Evolutionary conservation across 352 stramenopile genomes (phyloP), one percentile per base, ranked within the genome.

Genomic region (Pythium plurisporium): DNA sequence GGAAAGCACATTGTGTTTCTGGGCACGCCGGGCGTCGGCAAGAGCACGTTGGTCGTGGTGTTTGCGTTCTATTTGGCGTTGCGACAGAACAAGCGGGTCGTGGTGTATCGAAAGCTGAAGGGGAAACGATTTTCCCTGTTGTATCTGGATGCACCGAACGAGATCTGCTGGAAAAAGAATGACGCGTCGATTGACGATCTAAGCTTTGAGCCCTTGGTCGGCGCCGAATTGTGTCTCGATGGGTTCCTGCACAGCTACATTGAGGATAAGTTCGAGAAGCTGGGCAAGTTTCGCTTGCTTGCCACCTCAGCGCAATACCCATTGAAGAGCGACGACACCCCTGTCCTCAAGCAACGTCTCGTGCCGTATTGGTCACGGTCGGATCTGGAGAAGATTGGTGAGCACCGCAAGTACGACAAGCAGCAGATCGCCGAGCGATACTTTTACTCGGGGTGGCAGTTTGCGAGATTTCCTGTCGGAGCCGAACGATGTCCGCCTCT

Each of bases 41-140:
- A 70, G 44, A 67, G 61, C 44, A 70, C 64, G 52, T 42, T 70
- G 56, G 47, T 73, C 30, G 60, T 69, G 65, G 43, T 69, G 50
- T 61, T 72, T 44, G 59, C 64, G 50, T 63, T 68, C 40, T 72
- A 63, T 26, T 59, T 69, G 55, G 59, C 59, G 9, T 43, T 72
- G 54, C 22, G 29, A 30, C 59, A 65, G 59, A 17, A 62, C 59
- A 72, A 72, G 50, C 55, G 59, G 15, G 64, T 72, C 43, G 55
- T 69, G 9, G 59, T 72, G 54, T 72, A 69, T 50, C 54, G 55
- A 46, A 69, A 68, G 59, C 9, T 15, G 9, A 38, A 38, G 33
- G 33, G 33, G 15, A 15, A 10, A 15, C 9, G 54, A 22, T 69
- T 57, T 46, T 57, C 55, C 45, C 52, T 72, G 55, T 40, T 69